Conservation (phyloP, 1,284 basidiomycete genomes). For the Ceratobasidium sp. region DNA sequence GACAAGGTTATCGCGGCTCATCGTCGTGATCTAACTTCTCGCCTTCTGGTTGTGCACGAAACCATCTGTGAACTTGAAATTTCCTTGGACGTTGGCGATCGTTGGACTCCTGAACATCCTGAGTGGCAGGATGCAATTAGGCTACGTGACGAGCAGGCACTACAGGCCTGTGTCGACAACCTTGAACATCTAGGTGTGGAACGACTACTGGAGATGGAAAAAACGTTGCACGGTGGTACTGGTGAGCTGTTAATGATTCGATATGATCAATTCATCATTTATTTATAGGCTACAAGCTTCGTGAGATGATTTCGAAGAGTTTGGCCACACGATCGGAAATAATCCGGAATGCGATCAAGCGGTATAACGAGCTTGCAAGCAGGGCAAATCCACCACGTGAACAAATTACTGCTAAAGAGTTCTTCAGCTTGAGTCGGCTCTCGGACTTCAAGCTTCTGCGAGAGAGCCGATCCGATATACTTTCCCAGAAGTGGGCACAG, state of each 20-base stretch:
- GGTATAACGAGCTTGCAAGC: conserved; percentile 47
- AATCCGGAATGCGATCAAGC: conserved; percentile 45
- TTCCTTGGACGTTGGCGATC: not conserved
- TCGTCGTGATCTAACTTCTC: conserved; percentile 1
- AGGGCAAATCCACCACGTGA: not conserved
- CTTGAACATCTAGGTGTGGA: not conserved
- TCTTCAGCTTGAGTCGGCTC: conserved; percentile 38
- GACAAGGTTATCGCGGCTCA: not conserved
- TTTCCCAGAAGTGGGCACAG: conserved; percentile 41
- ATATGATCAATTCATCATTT: not conserved
- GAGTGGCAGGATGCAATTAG: not conserved
- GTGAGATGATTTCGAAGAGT: conserved; percentile 49
- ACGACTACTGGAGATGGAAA: not conserved
- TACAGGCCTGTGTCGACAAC: not conserved
- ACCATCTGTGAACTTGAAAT: not conserved
- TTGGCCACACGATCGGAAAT: conserved; percentile 46
- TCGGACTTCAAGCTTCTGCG: conserved; percentile 45
- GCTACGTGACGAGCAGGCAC: not conserved
- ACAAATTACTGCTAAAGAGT: conserved; percentile 42
- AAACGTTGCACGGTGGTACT: not conserved
- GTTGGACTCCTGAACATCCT: not conserved
- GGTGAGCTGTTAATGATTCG: not conserved
- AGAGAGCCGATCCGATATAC: conserved; percentile 43
- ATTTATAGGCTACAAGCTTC: conserved; percentile 48
- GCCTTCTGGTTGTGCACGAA: not conserved